Conservation (phyloP, 768 basidiomycete genomes). For the Mycena vulgaris region DNA sequence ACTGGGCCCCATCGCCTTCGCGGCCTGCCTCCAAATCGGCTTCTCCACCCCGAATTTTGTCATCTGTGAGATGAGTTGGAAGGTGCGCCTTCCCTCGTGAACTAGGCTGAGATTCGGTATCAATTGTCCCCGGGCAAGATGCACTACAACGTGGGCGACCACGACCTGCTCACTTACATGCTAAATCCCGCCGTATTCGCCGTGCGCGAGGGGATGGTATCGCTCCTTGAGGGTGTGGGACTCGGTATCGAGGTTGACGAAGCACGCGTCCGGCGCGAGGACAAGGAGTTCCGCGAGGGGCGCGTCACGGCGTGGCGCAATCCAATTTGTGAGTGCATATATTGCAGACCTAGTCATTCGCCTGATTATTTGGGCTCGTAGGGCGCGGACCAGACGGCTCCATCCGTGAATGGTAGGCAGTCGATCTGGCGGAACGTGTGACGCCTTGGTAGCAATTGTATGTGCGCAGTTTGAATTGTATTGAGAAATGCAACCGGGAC, state of each 20-base stretch:
- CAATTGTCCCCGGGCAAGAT: no score
- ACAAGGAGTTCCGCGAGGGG: constrained; percentile 39
- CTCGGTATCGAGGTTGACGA: constrained; percentile 78
- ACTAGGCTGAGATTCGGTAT: no score
- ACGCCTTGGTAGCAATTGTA: no score
- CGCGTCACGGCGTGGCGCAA: constrained; percentile 55
- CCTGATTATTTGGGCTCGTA: not conserved
- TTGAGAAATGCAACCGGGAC: no score
- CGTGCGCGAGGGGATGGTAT: constrained; percentile 68
- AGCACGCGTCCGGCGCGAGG: constrained; percentile 56
- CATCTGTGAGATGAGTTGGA: constrained; percentile 69
- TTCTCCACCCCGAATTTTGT: constrained; percentile 65
- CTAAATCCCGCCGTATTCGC: constrained; percentile 66
- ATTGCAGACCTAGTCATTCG: not conserved
- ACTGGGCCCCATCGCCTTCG: constrained; percentile 78
- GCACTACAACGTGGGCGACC: constrained; percentile 71
- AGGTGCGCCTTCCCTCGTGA: constrained; percentile 54
- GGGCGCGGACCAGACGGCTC: constrained; percentile 18
- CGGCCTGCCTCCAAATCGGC: constrained; percentile 78
- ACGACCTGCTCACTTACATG: constrained; percentile 76
- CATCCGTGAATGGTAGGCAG: constrained; percentile 7
- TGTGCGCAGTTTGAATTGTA: no score
- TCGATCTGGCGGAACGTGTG: no score
- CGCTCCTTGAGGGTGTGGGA: constrained; percentile 66
- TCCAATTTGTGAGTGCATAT: constrained; percentile 47